These are phyloP conservation scores for Sutorius eximius DNA, from an alignment of 1,284 basidiomycete species.

Conservation along the genomic window DNA sequence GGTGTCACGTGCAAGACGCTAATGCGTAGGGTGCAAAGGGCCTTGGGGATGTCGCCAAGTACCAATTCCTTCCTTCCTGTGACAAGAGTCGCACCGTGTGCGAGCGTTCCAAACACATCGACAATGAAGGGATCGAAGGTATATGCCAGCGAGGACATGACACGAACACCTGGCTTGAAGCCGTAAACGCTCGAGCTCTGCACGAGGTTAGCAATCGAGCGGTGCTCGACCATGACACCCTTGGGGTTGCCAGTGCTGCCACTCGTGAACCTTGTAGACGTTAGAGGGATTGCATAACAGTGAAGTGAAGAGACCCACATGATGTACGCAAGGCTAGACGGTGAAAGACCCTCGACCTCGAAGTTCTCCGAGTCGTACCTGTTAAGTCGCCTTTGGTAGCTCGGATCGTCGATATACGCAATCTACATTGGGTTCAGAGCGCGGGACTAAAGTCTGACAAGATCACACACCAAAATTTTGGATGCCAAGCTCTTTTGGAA, in stretches of 20 bases:
- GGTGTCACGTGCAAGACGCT: constrained; percentile 32
- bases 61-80: constrained; percentile 34
- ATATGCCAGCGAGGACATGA: constrained; percentile 33
- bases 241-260: constrained; percentile 31
- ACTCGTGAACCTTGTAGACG: constrained; percentile 28
- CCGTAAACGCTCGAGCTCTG: constrained; percentile 28
- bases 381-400: constrained; percentile 25
- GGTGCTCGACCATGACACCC: constrained; percentile 35
- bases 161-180: constrained; percentile 23
- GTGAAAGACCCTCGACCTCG: constrained; percentile 20
- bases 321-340: constrained; percentile 31
- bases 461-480: constrained; percentile 23
- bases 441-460: neutral
- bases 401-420: constrained; percentile 28
- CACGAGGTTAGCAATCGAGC: constrained; percentile 34
- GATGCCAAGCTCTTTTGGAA: constrained; percentile 25
- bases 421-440: constrained; percentile 18
- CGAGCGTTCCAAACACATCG: constrained; percentile 30
- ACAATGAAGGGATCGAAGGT: constrained; percentile 34
- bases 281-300: neutral
- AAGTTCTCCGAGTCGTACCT: constrained; percentile 19
- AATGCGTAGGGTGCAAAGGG: constrained; percentile 28
- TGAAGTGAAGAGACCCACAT: constrained; percentile 19
- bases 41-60: constrained; percentile 32
- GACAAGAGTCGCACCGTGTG: constrained; percentile 31